Evolutionary conservation across 495 filamentous ascomycete species (phyloP).

Genomic region (Podospora pseudoanserina): DNA sequence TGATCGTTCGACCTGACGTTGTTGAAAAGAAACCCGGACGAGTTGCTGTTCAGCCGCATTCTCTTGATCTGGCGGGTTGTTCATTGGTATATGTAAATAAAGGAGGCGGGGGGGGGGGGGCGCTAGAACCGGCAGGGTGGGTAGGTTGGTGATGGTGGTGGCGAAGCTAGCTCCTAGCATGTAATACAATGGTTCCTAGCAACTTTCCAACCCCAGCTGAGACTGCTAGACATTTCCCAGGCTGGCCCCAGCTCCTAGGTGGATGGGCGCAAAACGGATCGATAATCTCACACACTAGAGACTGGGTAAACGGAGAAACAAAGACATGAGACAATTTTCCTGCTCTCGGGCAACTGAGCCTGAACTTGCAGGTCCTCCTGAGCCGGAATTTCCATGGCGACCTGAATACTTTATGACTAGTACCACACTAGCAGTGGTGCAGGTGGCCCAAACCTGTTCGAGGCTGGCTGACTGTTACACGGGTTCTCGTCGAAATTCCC

Average conservation of each 20-base stretch:
- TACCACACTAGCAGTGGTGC: constrained; percentile 2
- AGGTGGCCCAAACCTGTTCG: neutral
- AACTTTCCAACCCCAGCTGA: neutral
- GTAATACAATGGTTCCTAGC: neutral
- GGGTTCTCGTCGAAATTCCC: neutral
- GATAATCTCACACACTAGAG: neutral
- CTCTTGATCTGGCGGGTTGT: neutral
- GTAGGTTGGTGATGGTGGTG: neutral
- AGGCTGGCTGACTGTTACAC: constrained; percentile 11
- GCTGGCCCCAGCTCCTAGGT: neutral
- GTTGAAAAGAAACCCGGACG: neutral
- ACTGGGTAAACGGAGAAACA: neutral
- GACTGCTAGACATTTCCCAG: neutral
- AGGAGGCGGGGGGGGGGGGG: too few relatives aligned
- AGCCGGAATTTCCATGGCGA: neutral
- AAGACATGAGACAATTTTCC: constrained; percentile 7
- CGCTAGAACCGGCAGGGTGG: neutral
- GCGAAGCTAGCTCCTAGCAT: neutral
- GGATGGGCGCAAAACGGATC: neutral
- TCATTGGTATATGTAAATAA: neutral
- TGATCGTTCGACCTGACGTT: neutral
- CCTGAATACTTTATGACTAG: constrained; percentile 4
- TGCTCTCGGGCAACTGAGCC: neutral
- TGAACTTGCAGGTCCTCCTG: neutral
- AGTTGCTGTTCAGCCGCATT: neutral